Evolutionary conservation across 2,329 filamentous ascomycete genomes (phyloP), one percentile per base, ranked within the genome.

Genomic region (Xenosphaeropsis pyriputrescens): DNA sequence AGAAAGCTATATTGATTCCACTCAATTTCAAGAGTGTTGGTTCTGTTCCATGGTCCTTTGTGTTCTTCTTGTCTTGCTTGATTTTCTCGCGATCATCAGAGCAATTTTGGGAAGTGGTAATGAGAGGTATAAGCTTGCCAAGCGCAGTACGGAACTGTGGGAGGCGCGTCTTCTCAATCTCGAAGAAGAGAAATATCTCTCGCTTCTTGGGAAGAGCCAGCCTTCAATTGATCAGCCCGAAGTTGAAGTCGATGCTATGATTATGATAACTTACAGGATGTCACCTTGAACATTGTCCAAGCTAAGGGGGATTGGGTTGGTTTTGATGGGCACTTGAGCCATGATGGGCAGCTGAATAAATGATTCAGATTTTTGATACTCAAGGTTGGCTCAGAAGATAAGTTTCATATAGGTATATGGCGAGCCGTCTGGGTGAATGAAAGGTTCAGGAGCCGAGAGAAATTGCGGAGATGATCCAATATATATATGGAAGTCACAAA

Each of bases 1-100:
- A 49, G 40, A 53, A 52, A 29, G 44, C 39, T 31, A 53, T 47
- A 35, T 52, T 52, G 9, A 40, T 34, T 15, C 17, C 29, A 7
- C 26, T 29, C n/a, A 33, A 14, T 9, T 26, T 22, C 32, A 38
- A 32, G 16, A 16, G 11, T 13, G 11, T 18, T 15, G 19, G 15
- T 12, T 37, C 13, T 26, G 22, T 9, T 26, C 22, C 22, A 26
- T 26, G 22, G 8, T 32, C 31, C 14, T 15, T 5, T 32, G 31
- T 7, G 7, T 3, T 6, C 3, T 18, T 15, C 31, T 32, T 32
- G 16, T 32, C 9, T 5, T 32, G 6, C 14, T 7, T 6, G 14
- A 32, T 32, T 13, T 18, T 32, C 31, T 12, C 13, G 8, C 31
- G 31, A 32, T 32, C 31, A 15, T 32, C 16, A 6, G 8, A 7